A percentile compares a stretch with the other conserved stretches of the same genome.
Evolutionary conservation across 352 stramenopile species (phyloP).

Genomic region (Globisporangium apiculatum): DNA sequence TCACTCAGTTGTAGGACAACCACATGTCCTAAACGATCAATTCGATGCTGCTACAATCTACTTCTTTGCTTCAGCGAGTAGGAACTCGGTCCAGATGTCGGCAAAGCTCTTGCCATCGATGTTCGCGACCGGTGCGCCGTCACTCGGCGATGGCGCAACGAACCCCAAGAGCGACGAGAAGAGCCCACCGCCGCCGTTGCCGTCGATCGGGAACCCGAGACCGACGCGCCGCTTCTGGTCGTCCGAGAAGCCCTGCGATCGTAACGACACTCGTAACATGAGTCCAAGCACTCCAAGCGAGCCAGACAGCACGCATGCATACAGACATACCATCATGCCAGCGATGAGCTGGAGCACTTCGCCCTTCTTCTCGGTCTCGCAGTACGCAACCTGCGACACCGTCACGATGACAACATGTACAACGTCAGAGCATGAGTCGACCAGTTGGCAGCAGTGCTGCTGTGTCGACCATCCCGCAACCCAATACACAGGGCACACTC

Average conservation of each 20-base stretch:
- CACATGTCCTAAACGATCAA: too few relatives aligned
- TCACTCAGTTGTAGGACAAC: too few relatives aligned
- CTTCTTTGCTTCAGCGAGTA: constrained; percentile 46
- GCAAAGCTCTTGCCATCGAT: constrained; percentile 63
- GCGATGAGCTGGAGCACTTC: constrained; percentile 69
- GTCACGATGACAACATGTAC: too few relatives aligned
- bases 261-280: neutral
- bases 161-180: constrained; percentile 64
- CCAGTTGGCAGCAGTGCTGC: too few relatives aligned
- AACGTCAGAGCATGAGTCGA: too few relatives aligned
- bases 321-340: constrained; percentile 49
- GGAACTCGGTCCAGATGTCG: constrained; percentile 67
- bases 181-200: constrained; percentile 53
- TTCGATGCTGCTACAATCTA: constrained; percentile 1
- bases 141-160: constrained; percentile 16
- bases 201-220: constrained; percentile 37
- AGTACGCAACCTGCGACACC: constrained; percentile 44
- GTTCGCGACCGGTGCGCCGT: neutral
- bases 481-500: neutral
- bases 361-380: constrained; percentile 60
- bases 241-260: constrained; percentile 41
- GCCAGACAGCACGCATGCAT: neutral
- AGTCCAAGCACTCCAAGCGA: too few relatives aligned
- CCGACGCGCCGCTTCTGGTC: constrained; percentile 64
- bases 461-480: neutral